Percentiles rank a stretch among this genome's conserved stretches.
These are phyloP conservation scores for Tylopilus subfusipes DNA, from an alignment of 768 basidiomycete species.

Conservation along the genomic window DNA sequence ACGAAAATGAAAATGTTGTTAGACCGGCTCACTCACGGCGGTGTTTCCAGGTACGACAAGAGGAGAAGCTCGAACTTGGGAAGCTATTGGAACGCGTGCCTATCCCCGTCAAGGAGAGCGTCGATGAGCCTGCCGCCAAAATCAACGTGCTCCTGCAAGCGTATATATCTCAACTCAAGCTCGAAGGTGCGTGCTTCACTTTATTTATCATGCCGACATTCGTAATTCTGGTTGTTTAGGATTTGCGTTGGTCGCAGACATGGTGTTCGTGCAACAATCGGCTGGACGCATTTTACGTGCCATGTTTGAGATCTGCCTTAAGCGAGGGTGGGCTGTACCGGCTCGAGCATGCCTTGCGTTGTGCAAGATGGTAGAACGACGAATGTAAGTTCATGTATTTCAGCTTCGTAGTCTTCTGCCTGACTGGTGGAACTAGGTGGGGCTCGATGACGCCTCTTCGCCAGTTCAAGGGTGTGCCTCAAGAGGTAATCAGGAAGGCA, in stretches of 20 bases:
- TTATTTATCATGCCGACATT: not conserved
- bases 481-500: conserved; percentile 82
- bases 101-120: conserved; percentile 94
- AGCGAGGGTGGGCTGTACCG: conserved; percentile 96
- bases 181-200: not conserved
- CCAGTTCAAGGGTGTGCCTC: conserved; percentile 90
- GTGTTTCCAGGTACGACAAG: conserved; percentile 54
- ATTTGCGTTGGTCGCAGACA: conserved; percentile 36
- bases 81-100: conserved; percentile 4
- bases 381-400: conserved; percentile 51
- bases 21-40: not conserved
- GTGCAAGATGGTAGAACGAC: conserved; percentile 93
- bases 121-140: conserved; percentile 95
- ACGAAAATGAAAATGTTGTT: not conserved
- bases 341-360: conserved; percentile 88
- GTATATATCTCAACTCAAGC: conserved; percentile 4
- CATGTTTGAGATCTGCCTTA: conserved; percentile 4
- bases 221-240: not conserved
- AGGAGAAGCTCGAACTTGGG: conserved; percentile 41
- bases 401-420: not conserved
- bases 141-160: conserved; percentile 64
- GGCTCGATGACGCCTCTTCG: conserved; percentile 95
- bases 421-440: conserved; percentile 59
- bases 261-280: conserved; percentile 97
- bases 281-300: conserved; percentile 59